Conservation (phyloP, 2,329 filamentous ascomycete genomes). For the Fusarium sp. region DNA sequence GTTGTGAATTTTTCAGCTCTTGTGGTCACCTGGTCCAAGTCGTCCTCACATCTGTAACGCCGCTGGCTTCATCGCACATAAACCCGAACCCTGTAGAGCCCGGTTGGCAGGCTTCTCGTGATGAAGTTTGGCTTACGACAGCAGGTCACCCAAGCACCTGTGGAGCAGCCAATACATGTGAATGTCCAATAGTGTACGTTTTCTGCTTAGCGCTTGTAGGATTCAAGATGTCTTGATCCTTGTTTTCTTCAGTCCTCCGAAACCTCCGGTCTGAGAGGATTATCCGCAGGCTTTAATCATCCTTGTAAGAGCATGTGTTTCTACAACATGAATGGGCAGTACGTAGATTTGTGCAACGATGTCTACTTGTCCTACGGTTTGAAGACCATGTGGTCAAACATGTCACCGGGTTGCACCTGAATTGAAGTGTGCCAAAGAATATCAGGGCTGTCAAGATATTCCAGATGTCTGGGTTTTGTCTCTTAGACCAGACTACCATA, state of each 20-base stretch:
- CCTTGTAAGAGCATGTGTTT: slow-evolving; percentile 16
- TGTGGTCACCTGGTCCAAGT: slow-evolving; percentile 7
- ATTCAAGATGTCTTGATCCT: slow-evolving; percentile 29
- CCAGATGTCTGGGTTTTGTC: background rate
- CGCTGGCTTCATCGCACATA: slow-evolving; percentile 16
- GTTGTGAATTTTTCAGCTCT: background rate
- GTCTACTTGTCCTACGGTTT: background rate
- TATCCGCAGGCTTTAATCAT: slow-evolving; percentile 7
- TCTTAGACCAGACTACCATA: background rate
- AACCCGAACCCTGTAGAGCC: slow-evolving; percentile 1
- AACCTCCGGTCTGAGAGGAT: slow-evolving; percentile 31
- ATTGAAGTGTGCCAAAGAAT: background rate
- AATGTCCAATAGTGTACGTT: slow-evolving; percentile 30
- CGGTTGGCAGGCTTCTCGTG: slow-evolving; percentile 1
- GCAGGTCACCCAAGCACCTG: slow-evolving; percentile 11
- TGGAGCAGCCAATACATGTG: slow-evolving; percentile 28
- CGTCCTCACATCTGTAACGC: background rate
- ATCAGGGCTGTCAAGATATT: background rate
- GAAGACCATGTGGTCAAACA: background rate
- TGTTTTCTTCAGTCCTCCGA: slow-evolving; percentile 22
- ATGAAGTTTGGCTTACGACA: slow-evolving; percentile 21
- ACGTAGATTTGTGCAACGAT: background rate
- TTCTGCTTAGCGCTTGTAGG: slow-evolving; percentile 28
- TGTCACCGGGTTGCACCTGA: background rate
- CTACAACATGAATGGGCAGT: background rate